Conservation (phyloP, 257 asterid genomes). For the Oldenlandia corymbosa region DNA sequence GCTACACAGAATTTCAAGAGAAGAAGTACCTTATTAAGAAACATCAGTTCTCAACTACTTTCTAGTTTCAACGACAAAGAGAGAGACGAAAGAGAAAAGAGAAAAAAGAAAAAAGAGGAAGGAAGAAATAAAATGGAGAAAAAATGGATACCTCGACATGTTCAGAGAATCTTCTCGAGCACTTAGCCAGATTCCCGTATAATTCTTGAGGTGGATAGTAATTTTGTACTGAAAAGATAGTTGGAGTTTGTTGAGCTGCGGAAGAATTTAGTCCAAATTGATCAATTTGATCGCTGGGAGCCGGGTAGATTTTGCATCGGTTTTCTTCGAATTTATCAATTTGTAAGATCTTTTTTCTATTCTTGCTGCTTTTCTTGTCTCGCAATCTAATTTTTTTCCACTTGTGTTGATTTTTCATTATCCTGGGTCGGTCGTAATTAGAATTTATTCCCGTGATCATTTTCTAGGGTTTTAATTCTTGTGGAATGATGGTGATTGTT, state of each 20-base stretch:
- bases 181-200: not conserved
- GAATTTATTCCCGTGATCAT: conserved; percentile 23
- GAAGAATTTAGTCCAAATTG: conserved; percentile 21
- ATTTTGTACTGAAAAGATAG: not conserved
- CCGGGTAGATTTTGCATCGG: conserved; percentile 15
- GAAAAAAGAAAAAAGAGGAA: not conserved
- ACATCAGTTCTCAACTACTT: conserved; percentile 14
- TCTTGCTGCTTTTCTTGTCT: conserved; percentile 1
- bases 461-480: conserved; percentile 30
- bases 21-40: conserved; percentile 1
- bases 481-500: conserved; percentile 17
- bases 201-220: not conserved
- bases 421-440: conserved; percentile 16
- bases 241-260: conserved; percentile 34
- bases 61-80: conserved; percentile 5
- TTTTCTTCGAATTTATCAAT: conserved; percentile 25
- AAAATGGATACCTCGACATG: conserved; percentile 16
- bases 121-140: not conserved
- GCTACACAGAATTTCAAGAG: not conserved
- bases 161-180: conserved; percentile 33
- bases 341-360: conserved; percentile 31
- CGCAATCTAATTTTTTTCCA: conserved; percentile 8
- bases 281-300: conserved; percentile 31
- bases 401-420: conserved; percentile 11
- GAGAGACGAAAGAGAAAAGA: not conserved